phyloP scores from a whole-genome alignment of 2,329 filamentous ascomycete species.

The Clarireedia homoeocarpa region DNA sequence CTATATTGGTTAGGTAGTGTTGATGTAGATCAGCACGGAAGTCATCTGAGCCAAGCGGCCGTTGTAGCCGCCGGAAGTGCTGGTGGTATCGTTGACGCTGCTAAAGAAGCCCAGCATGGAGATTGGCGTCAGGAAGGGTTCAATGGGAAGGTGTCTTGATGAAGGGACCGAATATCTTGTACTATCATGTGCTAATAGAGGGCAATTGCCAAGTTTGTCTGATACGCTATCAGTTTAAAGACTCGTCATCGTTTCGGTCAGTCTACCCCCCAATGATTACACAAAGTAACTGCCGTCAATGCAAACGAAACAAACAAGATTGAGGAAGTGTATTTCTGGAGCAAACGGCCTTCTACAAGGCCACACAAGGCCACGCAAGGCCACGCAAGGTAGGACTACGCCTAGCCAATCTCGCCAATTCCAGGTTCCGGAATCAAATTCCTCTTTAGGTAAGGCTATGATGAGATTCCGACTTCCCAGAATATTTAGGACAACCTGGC shows the following conservation, averaged over 20 bases:
- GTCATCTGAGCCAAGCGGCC: constrained; percentile 31
- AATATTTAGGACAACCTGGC: background rate
- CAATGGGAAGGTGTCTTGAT: constrained; percentile 23
- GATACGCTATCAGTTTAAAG: background rate
- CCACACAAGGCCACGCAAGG: background rate
- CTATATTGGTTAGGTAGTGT: constrained; percentile 74
- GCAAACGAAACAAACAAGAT: background rate
- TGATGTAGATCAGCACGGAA: constrained; percentile 48
- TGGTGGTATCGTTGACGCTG: constrained; percentile 32
- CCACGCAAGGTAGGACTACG: background rate
- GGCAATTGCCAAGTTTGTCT: constrained; percentile 2
- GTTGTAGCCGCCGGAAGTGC: constrained; percentile 36
- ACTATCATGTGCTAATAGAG: constrained; percentile 23
- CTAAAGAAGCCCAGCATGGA: constrained; percentile 35
- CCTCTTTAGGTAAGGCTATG: background rate
- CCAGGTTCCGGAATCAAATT: background rate
- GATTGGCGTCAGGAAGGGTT: constrained; percentile 54
- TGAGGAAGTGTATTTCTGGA: background rate
- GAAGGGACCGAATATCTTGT: constrained; percentile 14
- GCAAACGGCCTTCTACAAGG: background rate
- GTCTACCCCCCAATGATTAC: background rate
- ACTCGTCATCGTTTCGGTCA: background rate
- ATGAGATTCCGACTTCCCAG: background rate
- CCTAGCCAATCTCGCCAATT: background rate
- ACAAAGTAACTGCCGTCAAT: background rate